These are phyloP conservation scores for Penicillium glabrum DNA, from an alignment of 2,329 filamentous ascomycete species.

Conservation along the genomic window DNA sequence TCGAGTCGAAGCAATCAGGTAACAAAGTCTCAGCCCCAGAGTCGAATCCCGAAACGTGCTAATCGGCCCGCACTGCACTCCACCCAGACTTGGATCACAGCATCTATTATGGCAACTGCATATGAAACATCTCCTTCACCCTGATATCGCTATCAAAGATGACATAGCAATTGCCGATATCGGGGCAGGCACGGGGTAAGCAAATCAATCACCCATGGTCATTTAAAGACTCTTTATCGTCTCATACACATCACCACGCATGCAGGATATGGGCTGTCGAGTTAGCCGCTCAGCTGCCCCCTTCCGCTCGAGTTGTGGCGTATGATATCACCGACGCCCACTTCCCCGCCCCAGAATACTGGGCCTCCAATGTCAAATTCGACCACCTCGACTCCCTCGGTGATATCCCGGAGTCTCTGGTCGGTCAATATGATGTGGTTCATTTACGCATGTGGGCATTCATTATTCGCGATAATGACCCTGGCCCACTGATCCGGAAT, in stretches of 20 bases:
- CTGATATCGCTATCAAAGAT: neutral
- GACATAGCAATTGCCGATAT: slow-evolving; percentile 3
- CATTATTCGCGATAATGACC: neutral
- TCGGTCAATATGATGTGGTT: slow-evolving; percentile 3
- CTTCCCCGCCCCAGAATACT: neutral
- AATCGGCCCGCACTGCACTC: too few relatives aligned
- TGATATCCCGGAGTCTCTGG: neutral
- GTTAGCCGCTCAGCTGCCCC: neutral
- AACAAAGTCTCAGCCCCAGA: neutral
- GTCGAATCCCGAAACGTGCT: too few relatives aligned
- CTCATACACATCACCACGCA: too few relatives aligned
- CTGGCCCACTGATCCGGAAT: neutral
- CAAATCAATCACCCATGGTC: neutral
- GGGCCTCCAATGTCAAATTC: neutral
- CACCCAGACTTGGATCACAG: neutral
- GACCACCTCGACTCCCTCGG: neutral
- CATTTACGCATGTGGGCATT: slow-evolving; percentile 1
- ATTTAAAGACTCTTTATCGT: too few relatives aligned
- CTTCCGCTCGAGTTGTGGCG: neutral
- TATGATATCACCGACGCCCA: neutral
- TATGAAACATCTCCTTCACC: neutral
- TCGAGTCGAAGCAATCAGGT: slow-evolving; percentile 1
- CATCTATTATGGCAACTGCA: slow-evolving; percentile 1
- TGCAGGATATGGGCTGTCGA: neutral
- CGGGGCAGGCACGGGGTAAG: slow-evolving; percentile 3